Conservation (phyloP, 169 alveolate species). For the Cryptosporidium sp. region DNA sequence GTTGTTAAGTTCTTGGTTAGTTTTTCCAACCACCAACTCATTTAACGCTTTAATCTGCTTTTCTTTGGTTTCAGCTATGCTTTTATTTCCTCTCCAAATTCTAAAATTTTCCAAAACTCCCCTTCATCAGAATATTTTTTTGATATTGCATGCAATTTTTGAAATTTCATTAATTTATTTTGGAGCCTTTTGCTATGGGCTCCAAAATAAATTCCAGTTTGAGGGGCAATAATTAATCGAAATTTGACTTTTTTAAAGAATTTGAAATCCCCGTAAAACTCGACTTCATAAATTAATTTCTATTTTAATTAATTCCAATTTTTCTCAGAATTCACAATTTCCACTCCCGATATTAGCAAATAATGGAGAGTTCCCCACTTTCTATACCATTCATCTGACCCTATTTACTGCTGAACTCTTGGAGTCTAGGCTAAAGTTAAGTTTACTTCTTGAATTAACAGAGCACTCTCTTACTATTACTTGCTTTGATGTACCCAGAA, state of each 20-base stretch:
- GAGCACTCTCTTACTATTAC: not conserved
- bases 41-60: not conserved
- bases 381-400: not conserved
- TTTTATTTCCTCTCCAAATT: not conserved
- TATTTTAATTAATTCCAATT: not conserved
- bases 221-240: not conserved
- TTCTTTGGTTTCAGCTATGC: not conserved
- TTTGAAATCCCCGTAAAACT: slow-evolving; percentile 2
- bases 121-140: not conserved
- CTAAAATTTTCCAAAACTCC: not conserved
- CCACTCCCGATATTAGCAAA: not conserved
- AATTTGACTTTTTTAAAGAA: not conserved
- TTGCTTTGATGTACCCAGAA: slow-evolving; percentile 3
- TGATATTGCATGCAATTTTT: slow-evolving; percentile 23
- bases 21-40: slow-evolving; percentile 24
- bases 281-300: not conserved
- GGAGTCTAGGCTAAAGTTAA: not conserved
- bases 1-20: not conserved
- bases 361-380: not conserved
- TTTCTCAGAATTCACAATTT: not conserved
- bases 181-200: slow-evolving; percentile 22
- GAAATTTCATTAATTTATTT: slow-evolving; percentile 27
- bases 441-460: not conserved
- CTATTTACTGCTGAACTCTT: not conserved
- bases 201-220: slow-evolving; percentile 1